Conservation (phyloP, 2,329 filamentous ascomycete species). For the Colletotrichum sp. region DNA sequence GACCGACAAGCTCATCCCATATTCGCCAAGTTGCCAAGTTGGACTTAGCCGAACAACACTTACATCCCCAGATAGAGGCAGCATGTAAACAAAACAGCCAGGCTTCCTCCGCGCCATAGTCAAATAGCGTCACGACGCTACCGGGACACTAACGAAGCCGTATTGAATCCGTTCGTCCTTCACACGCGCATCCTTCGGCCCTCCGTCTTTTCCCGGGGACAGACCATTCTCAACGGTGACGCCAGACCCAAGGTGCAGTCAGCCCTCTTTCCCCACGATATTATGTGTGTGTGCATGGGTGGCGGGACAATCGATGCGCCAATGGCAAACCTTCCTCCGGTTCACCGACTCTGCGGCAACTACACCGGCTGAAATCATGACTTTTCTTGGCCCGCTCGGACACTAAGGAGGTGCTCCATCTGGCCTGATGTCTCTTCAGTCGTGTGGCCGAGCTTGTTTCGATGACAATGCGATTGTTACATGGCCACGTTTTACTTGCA, state of each 20-base stretch:
- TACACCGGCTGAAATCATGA: not conserved
- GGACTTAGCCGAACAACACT: not conserved
- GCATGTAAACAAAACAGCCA: not conserved
- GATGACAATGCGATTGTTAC: not conserved
- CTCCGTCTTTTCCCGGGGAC: not conserved
- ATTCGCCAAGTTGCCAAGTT: not conserved
- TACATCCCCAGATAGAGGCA: not conserved
- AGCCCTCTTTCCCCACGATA: not conserved
- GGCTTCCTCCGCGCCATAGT: not conserved
- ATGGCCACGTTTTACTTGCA: not conserved
- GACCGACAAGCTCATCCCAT: not conserved
- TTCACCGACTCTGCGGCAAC: not conserved
- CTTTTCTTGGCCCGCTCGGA: not conserved
- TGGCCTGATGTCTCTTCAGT: not conserved
- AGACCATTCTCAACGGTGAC: not conserved
- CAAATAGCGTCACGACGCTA: conserved; percentile 2
- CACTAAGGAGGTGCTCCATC: not conserved
- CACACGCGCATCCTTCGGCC: not conserved
- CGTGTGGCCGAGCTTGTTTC: not conserved
- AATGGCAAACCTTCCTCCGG: not conserved
- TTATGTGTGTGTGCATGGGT: not conserved
- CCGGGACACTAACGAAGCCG: not conserved
- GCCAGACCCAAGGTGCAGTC: not conserved
- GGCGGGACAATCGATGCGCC: not conserved
- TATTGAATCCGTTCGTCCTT: not conserved